Evolutionary conservation across 1,284 basidiomycete genomes (phyloP), one percentile per base, ranked within the genome.

Genomic region (Rhodofomes roseus): DNA sequence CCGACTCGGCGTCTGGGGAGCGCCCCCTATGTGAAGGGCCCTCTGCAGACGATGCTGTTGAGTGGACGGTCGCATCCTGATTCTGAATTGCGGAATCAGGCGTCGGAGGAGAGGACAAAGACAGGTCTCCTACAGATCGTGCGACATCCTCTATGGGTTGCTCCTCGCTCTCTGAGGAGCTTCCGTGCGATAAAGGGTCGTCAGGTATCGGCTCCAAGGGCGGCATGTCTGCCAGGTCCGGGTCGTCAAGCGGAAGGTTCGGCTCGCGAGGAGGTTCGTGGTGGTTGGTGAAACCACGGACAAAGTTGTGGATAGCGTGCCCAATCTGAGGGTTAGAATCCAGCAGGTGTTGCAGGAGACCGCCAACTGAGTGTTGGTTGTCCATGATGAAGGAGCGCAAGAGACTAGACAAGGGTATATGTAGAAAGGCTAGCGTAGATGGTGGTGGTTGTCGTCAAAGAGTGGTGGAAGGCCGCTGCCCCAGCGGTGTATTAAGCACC

Each of bases 381-480:
- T 66, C 63, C 65, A 66, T 68, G 56, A 20, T 58, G 44, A 56
- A 59, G 27, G n/a, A 37, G 48, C 56, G 58, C 29, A 57, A 55
- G 52, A 60, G 50, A 54, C 58, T 55, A 55, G 50, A 55, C 36
- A 25, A 51, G 50, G 36, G 39, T 25, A 53, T 25, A 46, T 20
- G 20, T n/a, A n/a, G n/a, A n/a, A 40, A 25, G 16, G 9, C 16
- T 34, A 51, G 62, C 55, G 22, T 25, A 48, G 63, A 58, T 62
- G 63, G 39, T 64, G 61, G 57, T 61, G 55, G 63, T 66, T 48
- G 39, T 40, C 54, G 61, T 31, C 39, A 5, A 61, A 65, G 62
- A 60, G 50, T 50, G 54, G 37, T 4, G 23, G 52, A 37, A 36
- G 41, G 25, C 7, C 16, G 54, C 14, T 16, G 54, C 54, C n/a